Evolutionary conservation across 2,329 filamentous ascomycete genomes (phyloP), one percentile per base, ranked within the genome.

Genomic region (Trichophyton verrucosum): DNA sequence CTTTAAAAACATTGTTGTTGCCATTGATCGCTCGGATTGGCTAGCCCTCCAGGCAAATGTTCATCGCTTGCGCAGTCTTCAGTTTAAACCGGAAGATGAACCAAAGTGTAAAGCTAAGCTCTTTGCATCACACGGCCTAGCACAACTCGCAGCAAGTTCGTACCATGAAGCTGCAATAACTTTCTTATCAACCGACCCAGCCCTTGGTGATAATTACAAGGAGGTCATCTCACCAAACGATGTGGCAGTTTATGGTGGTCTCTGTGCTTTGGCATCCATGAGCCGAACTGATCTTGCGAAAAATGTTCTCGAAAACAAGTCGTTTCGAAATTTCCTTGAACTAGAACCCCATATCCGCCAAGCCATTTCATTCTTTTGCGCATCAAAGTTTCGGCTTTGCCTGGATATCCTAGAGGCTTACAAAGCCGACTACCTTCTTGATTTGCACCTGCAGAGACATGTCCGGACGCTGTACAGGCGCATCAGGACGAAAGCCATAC

Each of bases 331-430:
- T 53, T 96, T 94, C 70, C 82, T 99, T 13, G 94, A 97, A 72
- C 81, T 95, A 0, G 94, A 97, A 74, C 91, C 92, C 2, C 92
- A 97, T 69, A 88, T 99, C 64, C 88, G 94, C 65, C 91, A 91
- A 62, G 92, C 94, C 11, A 88, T 99, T 67, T 84, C 83, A 6
- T 86, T 89, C 71, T 99, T 96, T 76, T 89, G 92, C 67, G 90
- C 88, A 66, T 90, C 89, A 63, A 89, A 95, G 68, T 99, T 96
- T 74, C 87, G 88, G 8, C 82, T 83, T 49, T 97, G 92, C 72
- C 79, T 99, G 51, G 81, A 85, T 55, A 89, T 92, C 40, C 81
- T 99, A 0, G 88, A 94, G 68, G 82, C 84, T 3, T 92, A 94
- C 73, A 85, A 85, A 57, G 77, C 84, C 40, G 94, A 99, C 73